Evolutionary conservation across 805 yeast species (phyloP), one percentile per base, ranked within the genome.

Genomic region (Suhomyces sp.): DNA sequence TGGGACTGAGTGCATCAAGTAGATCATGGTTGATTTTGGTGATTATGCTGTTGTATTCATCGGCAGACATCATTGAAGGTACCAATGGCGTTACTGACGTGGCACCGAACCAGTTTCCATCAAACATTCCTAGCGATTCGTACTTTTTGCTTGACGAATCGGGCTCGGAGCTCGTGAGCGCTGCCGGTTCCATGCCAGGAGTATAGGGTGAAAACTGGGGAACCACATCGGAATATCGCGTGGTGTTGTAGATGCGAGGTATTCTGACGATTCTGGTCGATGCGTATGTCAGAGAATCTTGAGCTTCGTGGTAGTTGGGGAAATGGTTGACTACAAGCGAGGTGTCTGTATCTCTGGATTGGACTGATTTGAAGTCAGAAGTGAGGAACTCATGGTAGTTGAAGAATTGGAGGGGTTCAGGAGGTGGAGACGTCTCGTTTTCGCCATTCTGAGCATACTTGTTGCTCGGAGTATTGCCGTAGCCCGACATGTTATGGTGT

Each of bases 141-240:
- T 78, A 81, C 1, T 23, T 24, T 17, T 46, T 38, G 49, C 15
- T n/a, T 7, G 27, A 9, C 10, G n/a, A 17, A 13, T 24, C 33
- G 13, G 44, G 51, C 23, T 49, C 47, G 22, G 40, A 5, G 44
- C 22, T 1, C 5, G 54, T 50, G 41, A 82, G 64, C 0, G 88
- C 88, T 2, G 86, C 90, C 2, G 85, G 82, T 59, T 87, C 91
- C 2, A 46, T 56, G 0, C 92, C 92, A 0, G 91, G 91, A 0
- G 77, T 57, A 7, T 55, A 63, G 0, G 65, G 64, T 7, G 87
- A 83, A 62, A 86, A 87, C 57, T 75, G 80, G 1, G 91, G 90
- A 17, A 74, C 70, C 31, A 69, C 36, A 54, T 76, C 77, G 2
- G 76, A 70, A 8, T 60, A 64, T 6, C 33, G 51, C 17, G 55